Evolutionary conservation across 768 basidiomycete species (phyloP).

Genomic region (Phylloporus sp.): DNA sequence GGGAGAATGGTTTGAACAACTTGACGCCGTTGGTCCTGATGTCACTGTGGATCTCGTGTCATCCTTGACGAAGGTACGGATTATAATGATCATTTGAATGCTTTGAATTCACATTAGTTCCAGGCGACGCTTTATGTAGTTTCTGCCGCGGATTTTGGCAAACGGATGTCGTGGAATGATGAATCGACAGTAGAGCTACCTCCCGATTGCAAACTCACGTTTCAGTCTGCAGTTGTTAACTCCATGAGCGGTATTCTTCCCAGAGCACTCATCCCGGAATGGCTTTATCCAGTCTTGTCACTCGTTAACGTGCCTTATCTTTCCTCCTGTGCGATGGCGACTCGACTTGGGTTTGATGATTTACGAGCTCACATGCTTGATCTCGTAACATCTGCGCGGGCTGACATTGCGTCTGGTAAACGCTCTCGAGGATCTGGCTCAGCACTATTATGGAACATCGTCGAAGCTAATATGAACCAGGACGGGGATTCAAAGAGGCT

Average conservation of each 20-base stretch:
- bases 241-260: conserved; percentile 22
- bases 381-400: conserved; percentile 37
- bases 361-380: conserved; percentile 40
- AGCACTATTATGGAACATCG: conserved; percentile 42
- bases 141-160: conserved; percentile 41
- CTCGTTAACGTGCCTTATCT: conserved; percentile 34
- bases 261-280: conserved; percentile 33
- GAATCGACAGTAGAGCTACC: conserved; percentile 25
- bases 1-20: conserved; percentile 40
- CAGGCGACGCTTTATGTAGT: conserved; percentile 39
- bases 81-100: neutral
- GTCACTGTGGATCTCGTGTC: conserved; percentile 16
- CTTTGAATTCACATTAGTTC: neutral
- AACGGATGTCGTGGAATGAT: conserved; percentile 31
- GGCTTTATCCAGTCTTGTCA: conserved; percentile 26
- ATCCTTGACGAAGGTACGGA: conserved; percentile 13
- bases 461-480: conserved; percentile 44
- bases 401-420: conserved; percentile 31
- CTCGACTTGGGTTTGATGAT: conserved; percentile 33
- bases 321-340: conserved; percentile 29
- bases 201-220: conserved; percentile 33
- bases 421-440: conserved; percentile 22
- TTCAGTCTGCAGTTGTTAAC: conserved; percentile 33
- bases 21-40: conserved; percentile 27
- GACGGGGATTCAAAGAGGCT: conserved; percentile 30